These are phyloP conservation scores for Septoria petroselini DNA, from an alignment of 2,329 filamentous ascomycete genomes.

Conservation along the genomic window DNA sequence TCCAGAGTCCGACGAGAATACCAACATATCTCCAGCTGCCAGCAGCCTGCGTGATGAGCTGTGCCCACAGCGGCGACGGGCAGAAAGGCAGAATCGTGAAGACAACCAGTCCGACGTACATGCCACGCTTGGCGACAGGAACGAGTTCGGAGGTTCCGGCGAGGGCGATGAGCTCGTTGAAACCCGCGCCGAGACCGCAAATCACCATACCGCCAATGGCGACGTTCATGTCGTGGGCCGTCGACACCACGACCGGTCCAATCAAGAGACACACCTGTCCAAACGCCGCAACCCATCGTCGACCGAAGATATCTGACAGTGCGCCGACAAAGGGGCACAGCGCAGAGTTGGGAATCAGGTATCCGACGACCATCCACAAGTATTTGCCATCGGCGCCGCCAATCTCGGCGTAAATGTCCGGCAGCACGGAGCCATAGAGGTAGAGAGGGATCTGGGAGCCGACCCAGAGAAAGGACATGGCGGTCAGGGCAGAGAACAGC, in stretches of 20 bases:
- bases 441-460: slow-evolving; percentile 59
- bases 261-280: slow-evolving; percentile 55
- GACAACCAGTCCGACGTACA: slow-evolving; percentile 60
- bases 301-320: slow-evolving; percentile 61
- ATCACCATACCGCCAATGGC: slow-evolving; percentile 63
- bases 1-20: slow-evolving; percentile 52
- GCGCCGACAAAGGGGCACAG: slow-evolving; percentile 64
- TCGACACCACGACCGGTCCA: slow-evolving; percentile 59
- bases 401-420: slow-evolving; percentile 58
- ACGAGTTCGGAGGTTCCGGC: slow-evolving; percentile 67
- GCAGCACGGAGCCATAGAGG: slow-evolving; percentile 43
- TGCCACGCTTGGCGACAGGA: slow-evolving; percentile 61
- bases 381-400: slow-evolving; percentile 52
- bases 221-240: slow-evolving; percentile 57
- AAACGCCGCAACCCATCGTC: slow-evolving; percentile 57
- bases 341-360: slow-evolving; percentile 56
- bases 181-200: slow-evolving; percentile 63
- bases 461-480: slow-evolving; percentile 60
- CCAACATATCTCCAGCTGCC: slow-evolving; percentile 56
- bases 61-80: slow-evolving; percentile 60
- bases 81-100: slow-evolving; percentile 63
- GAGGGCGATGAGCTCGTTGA: slow-evolving; percentile 67
- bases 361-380: slow-evolving; percentile 51
- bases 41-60: slow-evolving; percentile 52
- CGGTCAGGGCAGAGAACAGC: slow-evolving; percentile 40